These are phyloP conservation scores for Plectosphaerella sp. DNA, from an alignment of 2,329 filamentous ascomycete genomes.

Conservation along the genomic window DNA sequence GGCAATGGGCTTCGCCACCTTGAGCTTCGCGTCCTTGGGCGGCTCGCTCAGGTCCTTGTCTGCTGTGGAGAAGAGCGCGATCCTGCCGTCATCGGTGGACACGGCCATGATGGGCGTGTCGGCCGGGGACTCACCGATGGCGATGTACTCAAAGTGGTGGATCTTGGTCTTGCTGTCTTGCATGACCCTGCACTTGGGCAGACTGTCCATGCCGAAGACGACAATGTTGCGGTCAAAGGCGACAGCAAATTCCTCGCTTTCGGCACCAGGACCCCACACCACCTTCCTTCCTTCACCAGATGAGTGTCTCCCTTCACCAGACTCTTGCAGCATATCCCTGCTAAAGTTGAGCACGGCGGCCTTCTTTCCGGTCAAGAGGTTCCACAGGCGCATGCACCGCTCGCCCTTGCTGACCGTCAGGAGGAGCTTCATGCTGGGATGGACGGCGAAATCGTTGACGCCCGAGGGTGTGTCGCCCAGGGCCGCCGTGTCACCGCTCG, in stretches of 20 bases:
- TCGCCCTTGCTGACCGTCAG: slow-evolving; percentile 88
- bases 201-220: slow-evolving; percentile 85
- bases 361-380: slow-evolving; percentile 93
- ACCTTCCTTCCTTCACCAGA: slow-evolving; percentile 81
- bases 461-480: slow-evolving; percentile 78
- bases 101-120: slow-evolving; percentile 62
- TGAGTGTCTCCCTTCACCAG: slow-evolving; percentile 71
- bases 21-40: slow-evolving; percentile 28
- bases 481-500: slow-evolving; percentile 84
- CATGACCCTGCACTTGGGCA: slow-evolving; percentile 69
- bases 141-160: slow-evolving; percentile 74
- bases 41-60: slow-evolving; percentile 36
- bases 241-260: slow-evolving; percentile 80
- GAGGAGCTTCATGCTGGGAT: slow-evolving; percentile 96
- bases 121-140: slow-evolving; percentile 36
- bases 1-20: slow-evolving; percentile 64
- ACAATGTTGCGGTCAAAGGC: slow-evolving; percentile 82
- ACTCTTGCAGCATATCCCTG: slow-evolving; percentile 64
- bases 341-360: slow-evolving; percentile 87
- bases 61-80: slow-evolving; percentile 76
- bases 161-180: slow-evolving; percentile 70
- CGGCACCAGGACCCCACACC: slow-evolving; percentile 69
- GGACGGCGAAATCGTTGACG: slow-evolving; percentile 91
- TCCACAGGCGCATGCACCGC: slow-evolving; percentile 90
- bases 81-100: slow-evolving; percentile 84